Base-by-base conservation (phyloP, 1,284 basidiomycete genomes). In the Apiotrichum domesticum region DNA sequence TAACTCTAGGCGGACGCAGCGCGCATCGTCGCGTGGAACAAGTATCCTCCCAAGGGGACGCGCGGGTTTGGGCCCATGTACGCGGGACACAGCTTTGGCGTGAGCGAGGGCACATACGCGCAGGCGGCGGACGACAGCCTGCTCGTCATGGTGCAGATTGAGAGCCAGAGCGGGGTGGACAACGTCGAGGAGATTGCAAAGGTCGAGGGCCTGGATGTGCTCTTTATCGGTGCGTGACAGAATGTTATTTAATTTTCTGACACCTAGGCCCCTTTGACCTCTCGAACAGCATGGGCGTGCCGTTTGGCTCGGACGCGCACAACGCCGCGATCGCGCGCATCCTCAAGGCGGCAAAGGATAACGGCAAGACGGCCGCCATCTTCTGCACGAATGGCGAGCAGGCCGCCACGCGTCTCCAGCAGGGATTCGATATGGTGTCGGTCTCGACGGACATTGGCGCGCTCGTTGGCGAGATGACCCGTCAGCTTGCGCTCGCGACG, bases 91-190 rank as follows among this genome's bases (percentile, higher is more conserved):
- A 29, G 56, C 11, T 66, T 65, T 37, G 51, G 54, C 29, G 15
- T 54, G 35, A 3, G 35, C 10, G 65, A 63, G 50, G 59, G 69
- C 3, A 81, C 85, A 42, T 87, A 87, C 65, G 70, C 85, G 37
- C 64, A 69, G 1, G 68, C 72, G 3, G 84, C 84, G 3, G 85
- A 87, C 64, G 78, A 82, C 1, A 72, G 77, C 33, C 72, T 85
- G 14, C 59, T 84, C 29, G 79, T 86, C 32, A 82, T 86, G 73
- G 80, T 84, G 2, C 85, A 86, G 70, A 85, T 86, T 56, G 85
- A 86, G 73, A 85, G 80, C 6, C 76, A 69, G 53, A 82, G 84
- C 46, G 85, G 78, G 0, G 80, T 86, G 11, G 65, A 81, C 51
- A 87, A 86, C 59, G 73, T 84, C 15, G 78, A 83, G 35, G 80